A percentile compares a stretch with the other conserved stretches of the same genome.
These are phyloP conservation scores for Lithohypha guttulata DNA, from an alignment of 2,329 filamentous ascomycete species.

Conservation along the genomic window DNA sequence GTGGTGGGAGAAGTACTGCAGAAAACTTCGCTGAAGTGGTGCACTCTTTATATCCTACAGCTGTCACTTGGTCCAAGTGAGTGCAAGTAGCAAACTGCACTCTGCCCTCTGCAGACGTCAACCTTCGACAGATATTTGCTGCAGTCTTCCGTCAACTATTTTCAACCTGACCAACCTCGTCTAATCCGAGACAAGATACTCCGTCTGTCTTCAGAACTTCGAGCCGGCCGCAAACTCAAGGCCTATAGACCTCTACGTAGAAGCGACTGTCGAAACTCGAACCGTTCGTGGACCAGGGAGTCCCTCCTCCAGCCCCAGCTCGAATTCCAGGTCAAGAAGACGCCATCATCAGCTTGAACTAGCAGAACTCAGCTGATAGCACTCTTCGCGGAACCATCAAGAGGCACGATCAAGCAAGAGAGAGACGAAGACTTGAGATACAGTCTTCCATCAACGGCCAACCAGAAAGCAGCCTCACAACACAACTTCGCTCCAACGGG, in stretches of 20 bases:
- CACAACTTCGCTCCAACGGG: slow-evolving; percentile 9
- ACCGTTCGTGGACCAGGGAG: slow-evolving; percentile 2
- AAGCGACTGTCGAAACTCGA: slow-evolving; percentile 6
- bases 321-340: neutral
- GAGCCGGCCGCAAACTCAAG: slow-evolving; percentile 1
- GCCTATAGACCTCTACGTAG: neutral
- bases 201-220: neutral
- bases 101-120: neutral
- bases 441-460: neutral
- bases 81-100: slow-evolving; percentile 7
- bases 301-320: neutral
- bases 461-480: neutral
- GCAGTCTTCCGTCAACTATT: slow-evolving; percentile 5
- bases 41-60: too few relatives aligned
- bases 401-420: neutral
- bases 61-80: too few relatives aligned
- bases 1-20: too few relatives aligned
- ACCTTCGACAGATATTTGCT: neutral
- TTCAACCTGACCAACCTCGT: slow-evolving; percentile 1
- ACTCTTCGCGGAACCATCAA: neutral
- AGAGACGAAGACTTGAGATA: neutral
- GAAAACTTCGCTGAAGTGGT: too few relatives aligned
- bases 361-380: neutral
- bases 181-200: neutral
- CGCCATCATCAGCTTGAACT: neutral